Evolutionary conservation across 1,284 basidiomycete genomes (phyloP).

Genomic region (Ustilago bromivora): DNA sequence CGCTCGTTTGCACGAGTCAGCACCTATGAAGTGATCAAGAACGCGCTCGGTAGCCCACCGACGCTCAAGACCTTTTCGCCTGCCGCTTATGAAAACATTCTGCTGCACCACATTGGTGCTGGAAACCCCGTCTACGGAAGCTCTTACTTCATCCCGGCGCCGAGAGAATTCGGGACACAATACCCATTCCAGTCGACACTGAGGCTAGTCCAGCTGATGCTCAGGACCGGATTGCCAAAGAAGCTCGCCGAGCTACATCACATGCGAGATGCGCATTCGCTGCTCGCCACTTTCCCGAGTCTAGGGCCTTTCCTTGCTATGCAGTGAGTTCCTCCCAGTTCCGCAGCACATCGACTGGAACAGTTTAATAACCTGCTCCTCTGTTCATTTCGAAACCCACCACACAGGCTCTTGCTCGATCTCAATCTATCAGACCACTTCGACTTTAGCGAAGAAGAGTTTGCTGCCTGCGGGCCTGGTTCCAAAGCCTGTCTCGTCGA

Average conservation of each 20-base stretch:
- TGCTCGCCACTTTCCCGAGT: slow-evolving; percentile 74
- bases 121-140: slow-evolving; percentile 74
- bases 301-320: slow-evolving; percentile 75
- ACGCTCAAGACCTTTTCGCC: slow-evolving; percentile 74
- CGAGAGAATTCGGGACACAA: slow-evolving; percentile 72
- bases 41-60: slow-evolving; percentile 72
- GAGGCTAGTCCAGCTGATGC: slow-evolving; percentile 74
- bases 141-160: slow-evolving; percentile 77
- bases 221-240: slow-evolving; percentile 72
- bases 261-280: slow-evolving; percentile 75
- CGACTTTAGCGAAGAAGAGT: slow-evolving; percentile 76
- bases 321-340: slow-evolving; percentile 59
- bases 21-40: slow-evolving; percentile 75
- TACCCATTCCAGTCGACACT: slow-evolving; percentile 75
- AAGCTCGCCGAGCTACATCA: slow-evolving; percentile 72
- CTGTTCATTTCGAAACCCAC: neutral
- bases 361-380: neutral
- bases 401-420: slow-evolving; percentile 70
- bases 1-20: slow-evolving; percentile 75
- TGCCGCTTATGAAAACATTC: slow-evolving; percentile 72
- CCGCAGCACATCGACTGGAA: too few species aligned
- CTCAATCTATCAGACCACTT: slow-evolving; percentile 72
- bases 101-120: slow-evolving; percentile 70
- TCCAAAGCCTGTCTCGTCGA: slow-evolving; percentile 75
- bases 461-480: slow-evolving; percentile 76